phyloP scores from a whole-genome alignment of 768 basidiomycete species.

The Dentipellis sp. region DNA sequence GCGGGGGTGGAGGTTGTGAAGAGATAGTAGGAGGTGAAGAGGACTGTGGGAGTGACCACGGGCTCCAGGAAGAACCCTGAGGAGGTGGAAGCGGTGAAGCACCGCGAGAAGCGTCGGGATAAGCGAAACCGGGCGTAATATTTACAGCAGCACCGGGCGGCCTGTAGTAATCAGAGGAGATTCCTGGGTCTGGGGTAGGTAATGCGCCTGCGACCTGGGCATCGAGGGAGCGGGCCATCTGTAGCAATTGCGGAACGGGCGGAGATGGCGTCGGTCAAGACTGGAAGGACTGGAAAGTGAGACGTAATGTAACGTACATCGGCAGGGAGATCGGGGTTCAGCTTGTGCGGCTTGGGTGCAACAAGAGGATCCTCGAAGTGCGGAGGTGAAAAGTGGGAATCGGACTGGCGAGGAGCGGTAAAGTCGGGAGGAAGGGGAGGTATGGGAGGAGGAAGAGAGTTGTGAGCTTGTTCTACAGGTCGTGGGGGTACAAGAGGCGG shows the following conservation, averaged over 20 bases:
- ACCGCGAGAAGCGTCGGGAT: constrained; percentile 8
- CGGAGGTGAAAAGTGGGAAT: constrained; percentile 28
- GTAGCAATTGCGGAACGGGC: constrained; percentile 12
- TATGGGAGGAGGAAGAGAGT: constrained; percentile 32
- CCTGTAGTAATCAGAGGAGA: constrained; percentile 8
- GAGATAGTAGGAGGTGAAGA: constrained; percentile 15
- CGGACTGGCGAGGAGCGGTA: constrained; percentile 15
- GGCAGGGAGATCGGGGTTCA: constrained; percentile 50
- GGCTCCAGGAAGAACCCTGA: constrained; percentile 15
- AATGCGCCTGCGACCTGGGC: constrained; percentile 24
- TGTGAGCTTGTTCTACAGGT: neutral
- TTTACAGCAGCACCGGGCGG: constrained; percentile 13
- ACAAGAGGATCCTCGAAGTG: constrained; percentile 48
- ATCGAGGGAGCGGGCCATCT: constrained; percentile 63
- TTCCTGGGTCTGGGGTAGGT: constrained; percentile 17
- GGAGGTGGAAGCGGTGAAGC: constrained; percentile 15
- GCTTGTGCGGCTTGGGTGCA: constrained; percentile 57
- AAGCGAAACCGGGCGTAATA: constrained; percentile 13
- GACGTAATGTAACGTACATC: constrained; percentile 36
- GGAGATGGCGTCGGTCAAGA: constrained; percentile 11
- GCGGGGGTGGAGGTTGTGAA: constrained; percentile 17
- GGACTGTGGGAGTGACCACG: constrained; percentile 21
- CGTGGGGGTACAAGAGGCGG: neutral
- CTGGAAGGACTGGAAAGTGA: constrained; percentile 2
- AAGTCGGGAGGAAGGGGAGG: constrained; percentile 41